A percentile compares a stretch with the other conserved stretches of the same genome.
Evolutionary conservation across 257 asterid species (phyloP).

Genomic region (Thymus mandschuricus): DNA sequence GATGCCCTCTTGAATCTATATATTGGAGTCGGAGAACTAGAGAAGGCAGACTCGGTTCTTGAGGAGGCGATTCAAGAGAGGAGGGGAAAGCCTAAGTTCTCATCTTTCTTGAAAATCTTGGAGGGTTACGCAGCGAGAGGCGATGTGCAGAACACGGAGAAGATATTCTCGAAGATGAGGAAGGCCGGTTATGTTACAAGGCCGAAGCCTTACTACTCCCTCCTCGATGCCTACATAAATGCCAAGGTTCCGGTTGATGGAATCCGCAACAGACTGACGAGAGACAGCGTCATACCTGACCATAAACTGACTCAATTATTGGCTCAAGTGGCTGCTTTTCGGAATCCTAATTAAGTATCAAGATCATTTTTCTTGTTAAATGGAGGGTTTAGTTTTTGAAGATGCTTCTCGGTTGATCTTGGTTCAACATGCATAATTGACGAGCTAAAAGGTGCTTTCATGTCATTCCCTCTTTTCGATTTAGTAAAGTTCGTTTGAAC

Average conservation of each 20-base stretch:
- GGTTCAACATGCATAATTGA: too few relatives aligned
- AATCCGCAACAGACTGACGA: constrained; percentile 61
- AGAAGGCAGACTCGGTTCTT: constrained; percentile 63
- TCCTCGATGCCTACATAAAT: constrained; percentile 62
- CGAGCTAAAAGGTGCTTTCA: too few relatives aligned
- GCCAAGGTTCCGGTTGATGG: constrained; percentile 75
- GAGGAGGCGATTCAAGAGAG: constrained; percentile 47
- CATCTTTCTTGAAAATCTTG: constrained; percentile 55
- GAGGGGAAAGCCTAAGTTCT: constrained; percentile 44
- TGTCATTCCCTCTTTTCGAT: too few relatives aligned
- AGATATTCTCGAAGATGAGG: constrained; percentile 58
- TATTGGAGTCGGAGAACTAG: constrained; percentile 71
- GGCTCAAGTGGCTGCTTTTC: too few relatives aligned
- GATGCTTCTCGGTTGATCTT: too few relatives aligned
- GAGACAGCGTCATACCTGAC: constrained; percentile 59
- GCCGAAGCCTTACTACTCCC: constrained; percentile 44
- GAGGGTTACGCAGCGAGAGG: constrained; percentile 68
- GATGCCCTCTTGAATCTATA: constrained; percentile 76
- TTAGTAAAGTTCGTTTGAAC: too few relatives aligned
- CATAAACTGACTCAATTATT: too few relatives aligned
- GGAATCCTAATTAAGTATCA: too few relatives aligned
- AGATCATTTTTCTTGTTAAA: too few relatives aligned
- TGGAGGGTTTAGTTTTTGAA: too few relatives aligned
- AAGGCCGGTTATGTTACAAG: constrained; percentile 49
- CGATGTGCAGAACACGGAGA: constrained; percentile 75